Conservation (phyloP, 495 filamentous ascomycete genomes). For the Aspergillus sparsus region DNA sequence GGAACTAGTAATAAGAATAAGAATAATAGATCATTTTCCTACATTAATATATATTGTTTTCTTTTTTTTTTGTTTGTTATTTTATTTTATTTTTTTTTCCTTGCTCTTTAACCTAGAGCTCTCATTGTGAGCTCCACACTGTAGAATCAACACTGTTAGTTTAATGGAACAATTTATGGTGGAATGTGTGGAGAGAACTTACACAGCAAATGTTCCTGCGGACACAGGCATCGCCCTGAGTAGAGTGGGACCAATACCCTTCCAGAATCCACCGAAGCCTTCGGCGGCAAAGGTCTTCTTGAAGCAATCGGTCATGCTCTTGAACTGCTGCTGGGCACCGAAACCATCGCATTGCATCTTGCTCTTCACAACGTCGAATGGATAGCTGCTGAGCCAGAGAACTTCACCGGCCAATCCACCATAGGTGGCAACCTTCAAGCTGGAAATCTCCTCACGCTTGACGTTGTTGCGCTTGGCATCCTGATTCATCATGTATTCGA, state of each 20-base stretch:
- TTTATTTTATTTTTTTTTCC: no score
- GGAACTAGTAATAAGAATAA: neutral
- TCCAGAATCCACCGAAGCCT: conserved; percentile 89
- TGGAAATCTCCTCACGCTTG: conserved; percentile 72
- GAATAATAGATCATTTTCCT: conserved; percentile 14
- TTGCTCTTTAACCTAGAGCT: conserved; percentile 37
- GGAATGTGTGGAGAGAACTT: conserved; percentile 26
- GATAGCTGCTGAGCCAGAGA: conserved; percentile 90
- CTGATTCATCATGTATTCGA: conserved; percentile 93
- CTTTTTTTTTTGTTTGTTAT: no score
- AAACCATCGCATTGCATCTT: conserved; percentile 99
- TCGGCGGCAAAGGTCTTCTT: conserved; percentile 75
- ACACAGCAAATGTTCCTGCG: conserved; percentile 91
- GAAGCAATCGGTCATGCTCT: conserved; percentile 87
- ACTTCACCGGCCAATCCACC: conserved; percentile 93
- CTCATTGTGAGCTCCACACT: conserved; percentile 51
- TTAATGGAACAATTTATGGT: no score
- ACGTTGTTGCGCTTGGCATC: conserved; percentile 76
- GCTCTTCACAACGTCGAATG: conserved; percentile 96
- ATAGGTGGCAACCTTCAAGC: conserved; percentile 85
- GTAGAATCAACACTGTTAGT: conserved; percentile 24
- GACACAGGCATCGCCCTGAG: conserved; percentile 96
- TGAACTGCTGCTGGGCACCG: conserved; percentile 66
- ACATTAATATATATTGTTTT: neutral
- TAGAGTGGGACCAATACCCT: conserved; percentile 89